Evolutionary conservation across 805 yeast genomes (phyloP), one percentile per base, ranked within the genome.

Genomic region (Candida corydali): DNA sequence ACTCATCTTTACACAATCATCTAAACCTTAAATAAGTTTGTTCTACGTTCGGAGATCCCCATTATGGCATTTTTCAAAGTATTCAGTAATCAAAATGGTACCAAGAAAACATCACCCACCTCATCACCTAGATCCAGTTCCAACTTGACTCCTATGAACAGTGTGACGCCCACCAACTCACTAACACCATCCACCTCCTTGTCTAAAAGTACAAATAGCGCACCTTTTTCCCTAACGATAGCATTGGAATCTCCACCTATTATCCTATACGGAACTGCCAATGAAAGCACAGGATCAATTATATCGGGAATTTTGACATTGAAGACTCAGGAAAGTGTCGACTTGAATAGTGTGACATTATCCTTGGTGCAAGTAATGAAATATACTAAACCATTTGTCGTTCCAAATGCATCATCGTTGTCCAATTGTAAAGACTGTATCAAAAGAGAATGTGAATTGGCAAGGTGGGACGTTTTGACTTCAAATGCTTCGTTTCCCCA

Each of bases 211-310:
- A 5, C 11, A 2, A 5, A 14, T 10, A 14, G 16, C 8, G 10
- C 35, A 6, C 23, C 35, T 12, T 43, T 23, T 22, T 34, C 73
- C 23, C 58, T 86, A 9, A 54, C 78, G 1, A 70, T 89, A 23
- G 69, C 70, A 26, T 65, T 93, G 16, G 99, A 93, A 54, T 82
- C 94, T 2, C 98, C 98, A 1, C 98, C 99, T 0, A 71, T 89
- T 26, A 76, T 86, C 31, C 63, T 93, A 38, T 91, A 85, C 52
- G 98, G 98, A 0, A 60, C 73, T 1, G 83, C 89, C 3, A 57
- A 61, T 7, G 93, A 86, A 41, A 79, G 93, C 1, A 72, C 94
- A 0, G 98, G 99, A 1, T 83, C 95, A 4, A 70, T 91, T 17
- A 63, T 93, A 23, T 78, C 88, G 23, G 99, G 99, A 0, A 65